Evolutionary conservation across 352 stramenopile genomes (phyloP).

Genomic region (Pythium scleroteichum): DNA sequence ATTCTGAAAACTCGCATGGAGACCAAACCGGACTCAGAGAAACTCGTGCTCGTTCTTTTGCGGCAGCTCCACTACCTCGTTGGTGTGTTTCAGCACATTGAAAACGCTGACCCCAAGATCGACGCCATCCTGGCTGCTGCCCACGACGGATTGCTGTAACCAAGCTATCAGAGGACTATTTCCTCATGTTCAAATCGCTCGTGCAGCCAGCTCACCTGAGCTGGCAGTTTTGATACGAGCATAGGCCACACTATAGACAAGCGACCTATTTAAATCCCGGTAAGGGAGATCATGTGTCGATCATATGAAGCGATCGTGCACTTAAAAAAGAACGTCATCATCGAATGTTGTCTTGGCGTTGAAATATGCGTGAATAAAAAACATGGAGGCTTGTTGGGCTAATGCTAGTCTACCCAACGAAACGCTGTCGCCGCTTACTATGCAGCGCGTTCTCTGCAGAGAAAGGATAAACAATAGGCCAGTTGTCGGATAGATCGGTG

Average conservation of each 20-base stretch:
- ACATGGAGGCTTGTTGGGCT: too few species aligned
- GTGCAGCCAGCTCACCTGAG: neutral
- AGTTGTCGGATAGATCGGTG: too few species aligned
- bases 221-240: neutral
- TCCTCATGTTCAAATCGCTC: neutral
- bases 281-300: too few species aligned
- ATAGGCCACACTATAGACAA: slow-evolving; percentile 13
- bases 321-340: too few species aligned
- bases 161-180: neutral
- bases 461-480: too few species aligned
- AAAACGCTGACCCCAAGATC: slow-evolving; percentile 58
- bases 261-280: slow-evolving; percentile 15
- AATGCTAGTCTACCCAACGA: too few species aligned
- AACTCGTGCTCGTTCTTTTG: slow-evolving; percentile 50
- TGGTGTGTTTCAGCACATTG: slow-evolving; percentile 70
- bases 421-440: too few species aligned
- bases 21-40: slow-evolving; percentile 32
- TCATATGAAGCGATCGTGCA: too few species aligned
- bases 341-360: too few species aligned
- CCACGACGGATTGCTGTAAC: slow-evolving; percentile 28
- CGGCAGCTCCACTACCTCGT: slow-evolving; percentile 77
- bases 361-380: too few species aligned
- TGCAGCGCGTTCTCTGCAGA: too few species aligned
- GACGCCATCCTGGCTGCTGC: slow-evolving; percentile 56
- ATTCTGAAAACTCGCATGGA: slow-evolving; percentile 49